Conservation (phyloP, 345 rosid species). For the Aquilaria malaccensis region DNA sequence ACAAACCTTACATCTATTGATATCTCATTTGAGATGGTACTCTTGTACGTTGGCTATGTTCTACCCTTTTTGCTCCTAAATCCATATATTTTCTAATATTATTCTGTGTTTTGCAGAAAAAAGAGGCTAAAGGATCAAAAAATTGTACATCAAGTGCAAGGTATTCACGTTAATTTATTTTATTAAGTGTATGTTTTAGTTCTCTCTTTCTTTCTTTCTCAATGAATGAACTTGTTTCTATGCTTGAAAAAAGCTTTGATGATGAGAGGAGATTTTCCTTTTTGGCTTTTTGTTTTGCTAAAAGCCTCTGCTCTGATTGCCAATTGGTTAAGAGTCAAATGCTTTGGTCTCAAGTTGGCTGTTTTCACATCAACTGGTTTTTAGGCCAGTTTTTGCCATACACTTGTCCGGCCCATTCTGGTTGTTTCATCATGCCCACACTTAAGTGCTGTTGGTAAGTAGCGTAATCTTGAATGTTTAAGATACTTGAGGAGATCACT, state of each 20-base stretch:
- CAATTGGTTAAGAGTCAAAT: too few species aligned
- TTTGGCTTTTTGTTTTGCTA: too few species aligned
- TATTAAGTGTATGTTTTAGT: too few species aligned
- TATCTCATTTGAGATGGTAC: neutral
- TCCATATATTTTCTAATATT: constrained; percentile 9
- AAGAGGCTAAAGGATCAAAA: constrained; percentile 44
- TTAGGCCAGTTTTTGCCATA: too few species aligned
- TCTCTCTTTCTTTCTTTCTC: neutral
- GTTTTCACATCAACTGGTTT: too few species aligned
- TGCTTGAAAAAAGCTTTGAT: neutral
- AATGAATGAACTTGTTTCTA: neutral
- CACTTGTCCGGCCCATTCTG: too few species aligned
- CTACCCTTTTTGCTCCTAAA: neutral
- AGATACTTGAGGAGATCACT: too few species aligned
- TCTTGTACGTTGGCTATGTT: neutral
- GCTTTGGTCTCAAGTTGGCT: too few species aligned
- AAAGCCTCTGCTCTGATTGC: too few species aligned
- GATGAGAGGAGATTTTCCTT: neutral
- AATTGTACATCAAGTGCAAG: constrained; percentile 32
- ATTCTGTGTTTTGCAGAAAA: constrained; percentile 33
- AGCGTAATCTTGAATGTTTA: too few species aligned
- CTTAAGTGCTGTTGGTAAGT: too few species aligned
- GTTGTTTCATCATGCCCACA: too few species aligned
- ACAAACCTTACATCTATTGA: neutral
- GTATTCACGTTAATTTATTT: constrained; percentile 20